These are phyloP conservation scores for Hyaloperonospora arabidopsidis DNA, from an alignment of 352 stramenopile genomes.

Conservation along the genomic window DNA sequence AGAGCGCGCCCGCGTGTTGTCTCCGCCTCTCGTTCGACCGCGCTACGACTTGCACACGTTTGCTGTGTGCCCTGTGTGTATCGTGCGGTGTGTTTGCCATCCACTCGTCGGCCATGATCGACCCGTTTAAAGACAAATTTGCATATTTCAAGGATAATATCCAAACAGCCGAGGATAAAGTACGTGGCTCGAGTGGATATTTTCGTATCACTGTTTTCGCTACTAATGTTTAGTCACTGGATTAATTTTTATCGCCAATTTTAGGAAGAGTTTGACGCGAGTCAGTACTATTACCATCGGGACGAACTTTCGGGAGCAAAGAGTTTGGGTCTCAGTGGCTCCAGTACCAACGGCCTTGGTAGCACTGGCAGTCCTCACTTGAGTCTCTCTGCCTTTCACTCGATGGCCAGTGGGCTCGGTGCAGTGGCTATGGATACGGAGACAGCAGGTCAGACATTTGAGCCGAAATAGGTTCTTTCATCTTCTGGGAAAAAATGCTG, in stretches of 20 bases:
- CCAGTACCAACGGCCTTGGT: constrained; percentile 8
- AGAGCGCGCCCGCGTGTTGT: no score
- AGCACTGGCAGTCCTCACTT: constrained; percentile 23
- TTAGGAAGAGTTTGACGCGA: constrained; percentile 78
- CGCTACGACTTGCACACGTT: no score
- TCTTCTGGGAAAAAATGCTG: no score
- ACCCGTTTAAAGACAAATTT: constrained; percentile 85
- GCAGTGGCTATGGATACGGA: constrained; percentile 26
- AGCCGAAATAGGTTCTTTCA: no score
- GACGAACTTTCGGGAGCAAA: constrained; percentile 55
- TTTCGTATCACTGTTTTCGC: background rate
- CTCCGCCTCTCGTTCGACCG: no score
- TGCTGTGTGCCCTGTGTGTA: no score
- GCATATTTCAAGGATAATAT: constrained; percentile 88
- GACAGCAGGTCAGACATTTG: background rate
- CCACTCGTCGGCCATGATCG: constrained; percentile 44
- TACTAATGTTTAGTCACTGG: no score
- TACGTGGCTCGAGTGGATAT: constrained; percentile 8
- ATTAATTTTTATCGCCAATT: no score
- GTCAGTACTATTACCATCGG: constrained; percentile 84
- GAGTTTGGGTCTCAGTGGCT: constrained; percentile 16
- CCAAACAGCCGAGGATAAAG: constrained; percentile 83
- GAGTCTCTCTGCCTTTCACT: constrained; percentile 46
- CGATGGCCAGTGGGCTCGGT: constrained; percentile 34
- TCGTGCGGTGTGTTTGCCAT: no score